Conservation (phyloP, 1,284 basidiomycete species). For the Heterobasidion occidentale region DNA sequence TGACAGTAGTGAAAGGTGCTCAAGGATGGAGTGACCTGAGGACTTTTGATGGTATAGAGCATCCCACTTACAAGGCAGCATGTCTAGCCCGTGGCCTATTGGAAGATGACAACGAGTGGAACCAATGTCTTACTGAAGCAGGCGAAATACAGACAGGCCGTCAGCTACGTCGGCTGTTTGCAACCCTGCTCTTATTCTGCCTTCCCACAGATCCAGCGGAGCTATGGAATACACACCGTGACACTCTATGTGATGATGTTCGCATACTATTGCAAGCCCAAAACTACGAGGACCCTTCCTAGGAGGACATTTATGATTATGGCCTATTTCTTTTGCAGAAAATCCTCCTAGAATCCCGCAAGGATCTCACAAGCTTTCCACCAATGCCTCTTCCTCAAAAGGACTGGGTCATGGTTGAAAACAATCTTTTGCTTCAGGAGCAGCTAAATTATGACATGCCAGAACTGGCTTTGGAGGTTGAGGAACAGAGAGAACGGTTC, state of each 20-base stretch:
- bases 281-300: constrained; percentile 13
- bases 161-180: constrained; percentile 31
- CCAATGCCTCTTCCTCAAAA: constrained; percentile 21
- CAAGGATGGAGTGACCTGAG: too few relatives aligned
- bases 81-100: too few relatives aligned
- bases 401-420: constrained; percentile 19
- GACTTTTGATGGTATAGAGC: too few relatives aligned
- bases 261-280: constrained; percentile 10
- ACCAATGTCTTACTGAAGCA: too few relatives aligned
- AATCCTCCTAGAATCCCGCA: constrained; percentile 18
- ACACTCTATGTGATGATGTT: constrained; percentile 33
- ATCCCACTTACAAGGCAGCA: too few relatives aligned
- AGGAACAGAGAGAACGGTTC: not conserved
- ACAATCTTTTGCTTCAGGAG: constrained; percentile 29
- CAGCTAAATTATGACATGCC: constrained; percentile 25
- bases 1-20: too few relatives aligned
- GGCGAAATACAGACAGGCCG: constrained; percentile 32
- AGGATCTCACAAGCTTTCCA: constrained; percentile 18
- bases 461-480: constrained; percentile 8
- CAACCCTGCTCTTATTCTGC: constrained; percentile 27
- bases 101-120: too few relatives aligned
- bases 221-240: constrained; percentile 29
- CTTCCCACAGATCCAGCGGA: constrained; percentile 21
- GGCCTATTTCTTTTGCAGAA: constrained; percentile 28
- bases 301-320: constrained; percentile 30